Evolutionary conservation across 768 basidiomycete species (phyloP).

Genomic region (Mycena filopes): DNA sequence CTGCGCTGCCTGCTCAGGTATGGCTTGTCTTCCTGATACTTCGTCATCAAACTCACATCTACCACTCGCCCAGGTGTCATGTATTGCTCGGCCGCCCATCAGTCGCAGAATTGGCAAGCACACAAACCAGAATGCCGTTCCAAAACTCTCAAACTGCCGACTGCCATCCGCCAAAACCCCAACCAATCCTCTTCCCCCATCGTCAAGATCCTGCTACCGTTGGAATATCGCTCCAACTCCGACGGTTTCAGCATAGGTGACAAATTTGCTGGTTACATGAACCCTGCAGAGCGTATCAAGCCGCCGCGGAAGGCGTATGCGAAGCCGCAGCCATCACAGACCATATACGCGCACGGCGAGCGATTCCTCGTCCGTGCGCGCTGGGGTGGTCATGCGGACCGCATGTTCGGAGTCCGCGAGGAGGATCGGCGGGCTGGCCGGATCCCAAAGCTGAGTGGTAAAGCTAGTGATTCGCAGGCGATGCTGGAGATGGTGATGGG

Average conservation of each 20-base stretch:
- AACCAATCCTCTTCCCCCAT: not conserved
- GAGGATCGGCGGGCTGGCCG: conserved; percentile 11
- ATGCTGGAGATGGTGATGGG: not conserved
- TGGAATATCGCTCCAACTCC: conserved; percentile 4
- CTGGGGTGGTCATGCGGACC: conserved; percentile 27
- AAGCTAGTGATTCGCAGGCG: not conserved
- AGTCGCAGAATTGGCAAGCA: conserved; percentile 16
- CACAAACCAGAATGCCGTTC: conserved; percentile 26
- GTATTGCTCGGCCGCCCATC: conserved; percentile 27
- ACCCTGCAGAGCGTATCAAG: conserved; percentile 27
- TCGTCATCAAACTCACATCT: too few species aligned
- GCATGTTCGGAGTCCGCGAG: conserved; percentile 14
- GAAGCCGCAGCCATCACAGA: conserved; percentile 11
- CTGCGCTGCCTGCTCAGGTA: conserved; percentile 28
- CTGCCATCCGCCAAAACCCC: not conserved
- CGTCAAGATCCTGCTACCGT: not conserved
- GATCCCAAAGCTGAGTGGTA: not conserved
- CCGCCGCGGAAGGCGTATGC: conserved; percentile 6
- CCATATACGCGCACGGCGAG: conserved; percentile 25
- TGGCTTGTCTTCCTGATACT: too few species aligned
- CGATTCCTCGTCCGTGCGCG: conserved; percentile 29
- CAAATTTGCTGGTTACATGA: conserved; percentile 1
- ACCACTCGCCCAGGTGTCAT: conserved; percentile 16
- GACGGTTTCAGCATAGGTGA: not conserved
- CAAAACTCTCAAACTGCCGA: not conserved